These are phyloP conservation scores for Dysphania ambrosioides DNA, from an alignment of 148 eudicot genomes.

Conservation along the genomic window DNA sequence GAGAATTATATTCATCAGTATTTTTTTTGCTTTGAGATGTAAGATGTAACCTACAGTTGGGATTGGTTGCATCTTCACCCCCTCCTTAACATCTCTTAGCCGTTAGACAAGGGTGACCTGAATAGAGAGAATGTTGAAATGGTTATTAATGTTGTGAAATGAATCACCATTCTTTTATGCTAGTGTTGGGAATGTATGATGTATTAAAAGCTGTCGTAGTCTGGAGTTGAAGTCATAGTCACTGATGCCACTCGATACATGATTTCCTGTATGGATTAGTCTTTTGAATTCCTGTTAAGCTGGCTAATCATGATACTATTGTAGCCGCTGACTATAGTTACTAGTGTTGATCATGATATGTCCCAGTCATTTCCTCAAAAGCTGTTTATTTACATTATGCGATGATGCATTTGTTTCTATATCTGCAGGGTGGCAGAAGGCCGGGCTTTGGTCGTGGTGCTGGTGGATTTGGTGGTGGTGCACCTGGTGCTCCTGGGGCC, in stretches of 20 bases:
- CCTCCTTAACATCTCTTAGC: too few species aligned
- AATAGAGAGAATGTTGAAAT: background rate
- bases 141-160: background rate
- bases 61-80: too few species aligned
- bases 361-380: background rate
- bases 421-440: slow-evolving; percentile 57
- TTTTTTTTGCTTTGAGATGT: too few species aligned
- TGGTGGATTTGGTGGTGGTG: slow-evolving; percentile 58
- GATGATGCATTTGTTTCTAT: background rate
- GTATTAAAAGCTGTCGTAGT: background rate
- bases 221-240: background rate
- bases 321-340: background rate
- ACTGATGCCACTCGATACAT: too few species aligned
- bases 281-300: too few species aligned
- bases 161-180: background rate
- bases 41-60: too few species aligned
- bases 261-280: too few species aligned
- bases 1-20: too few species aligned
- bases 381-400: background rate
- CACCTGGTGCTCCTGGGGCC: slow-evolving; percentile 51
- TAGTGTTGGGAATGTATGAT: background rate
- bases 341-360: too few species aligned
- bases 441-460: slow-evolving; percentile 67
- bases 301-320: too few species aligned
- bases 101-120: too few species aligned